Conservation (phyloP, 805 yeast genomes). For the Torulaspora delbrueckii region DNA sequence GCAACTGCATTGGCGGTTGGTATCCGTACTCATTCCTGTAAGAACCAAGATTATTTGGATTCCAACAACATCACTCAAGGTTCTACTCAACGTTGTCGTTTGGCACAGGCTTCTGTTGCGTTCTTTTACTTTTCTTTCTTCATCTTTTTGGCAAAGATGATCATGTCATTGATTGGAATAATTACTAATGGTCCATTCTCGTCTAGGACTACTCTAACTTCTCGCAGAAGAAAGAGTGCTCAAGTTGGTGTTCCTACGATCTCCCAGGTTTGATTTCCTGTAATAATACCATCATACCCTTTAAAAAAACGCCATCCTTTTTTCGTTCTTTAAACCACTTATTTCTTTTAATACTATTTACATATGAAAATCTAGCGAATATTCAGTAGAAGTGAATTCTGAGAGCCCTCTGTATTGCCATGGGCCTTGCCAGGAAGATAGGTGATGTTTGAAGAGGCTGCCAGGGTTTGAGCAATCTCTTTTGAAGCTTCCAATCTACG, state of each 20-base stretch:
- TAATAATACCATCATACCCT: conserved; percentile 3
- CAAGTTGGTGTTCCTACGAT: conserved; percentile 86
- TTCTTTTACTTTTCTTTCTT: conserved; percentile 82
- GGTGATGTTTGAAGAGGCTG: conserved; percentile 77
- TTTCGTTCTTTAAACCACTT: not conserved
- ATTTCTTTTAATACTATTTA: conserved; percentile 7
- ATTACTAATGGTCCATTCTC: conserved; percentile 37
- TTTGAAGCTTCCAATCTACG: conserved; percentile 95
- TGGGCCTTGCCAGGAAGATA: conserved; percentile 66
- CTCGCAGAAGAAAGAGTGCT: conserved; percentile 42
- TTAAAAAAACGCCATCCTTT: conserved; percentile 1
- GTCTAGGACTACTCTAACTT: conserved; percentile 30
- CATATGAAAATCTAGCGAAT: not conserved
- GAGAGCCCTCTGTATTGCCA: conserved; percentile 34
- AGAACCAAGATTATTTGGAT: conserved; percentile 58
- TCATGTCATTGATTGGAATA: conserved; percentile 49
- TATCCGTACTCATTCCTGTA: conserved; percentile 81
- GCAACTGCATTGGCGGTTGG: conserved; percentile 93
- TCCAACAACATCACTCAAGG: conserved; percentile 71
- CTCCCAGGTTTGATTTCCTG: conserved; percentile 65
- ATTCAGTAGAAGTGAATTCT: conserved; percentile 53
- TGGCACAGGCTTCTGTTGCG: conserved; percentile 81
- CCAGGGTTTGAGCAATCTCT: conserved; percentile 87
- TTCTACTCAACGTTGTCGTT: conserved; percentile 80
- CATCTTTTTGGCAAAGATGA: conserved; percentile 61